phyloP scores from a whole-genome alignment of 169 alveolate species.

The Plasmodium ovale region DNA sequence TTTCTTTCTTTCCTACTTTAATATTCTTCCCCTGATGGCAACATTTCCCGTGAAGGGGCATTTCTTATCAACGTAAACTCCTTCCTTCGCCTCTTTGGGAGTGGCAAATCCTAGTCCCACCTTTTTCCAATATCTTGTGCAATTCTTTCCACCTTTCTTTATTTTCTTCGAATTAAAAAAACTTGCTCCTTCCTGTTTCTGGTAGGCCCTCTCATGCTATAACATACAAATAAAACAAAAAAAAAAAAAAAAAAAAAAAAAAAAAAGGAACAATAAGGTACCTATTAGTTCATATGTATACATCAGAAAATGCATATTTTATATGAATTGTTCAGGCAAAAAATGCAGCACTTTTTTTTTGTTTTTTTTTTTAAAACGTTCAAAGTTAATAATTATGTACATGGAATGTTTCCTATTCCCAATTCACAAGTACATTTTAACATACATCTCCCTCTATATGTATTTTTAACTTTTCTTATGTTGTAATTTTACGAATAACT shows the following conservation, averaged over 20 bases:
- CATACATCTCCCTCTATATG: neutral
- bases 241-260: constrained; percentile 1
- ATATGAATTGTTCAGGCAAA: too few relatives aligned
- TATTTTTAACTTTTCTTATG: neutral
- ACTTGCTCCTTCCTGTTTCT: constrained; percentile 92
- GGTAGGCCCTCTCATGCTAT: constrained; percentile 90
- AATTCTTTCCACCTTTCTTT: constrained; percentile 87
- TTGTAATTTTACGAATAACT: neutral
- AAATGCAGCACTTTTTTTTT: too few relatives aligned
- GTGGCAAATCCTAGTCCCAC: constrained; percentile 98
- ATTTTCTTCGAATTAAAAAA: constrained; percentile 87
- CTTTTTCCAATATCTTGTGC: constrained; percentile 95
- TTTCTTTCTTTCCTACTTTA: constrained; percentile 85
- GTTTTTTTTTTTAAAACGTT: too few relatives aligned
- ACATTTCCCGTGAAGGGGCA: constrained; percentile 99
- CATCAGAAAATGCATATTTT: neutral
- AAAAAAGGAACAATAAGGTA: neutral
- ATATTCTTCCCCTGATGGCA: constrained; percentile 97
- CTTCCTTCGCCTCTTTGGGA: constrained; percentile 99
- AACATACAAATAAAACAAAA: neutral
- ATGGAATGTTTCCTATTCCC: too few relatives aligned
- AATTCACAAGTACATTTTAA: neutral
- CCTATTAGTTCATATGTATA: neutral
- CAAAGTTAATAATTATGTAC: too few relatives aligned
- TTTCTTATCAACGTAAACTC: constrained; percentile 98